Percentiles rank a stretch among this genome's conserved stretches.
These are phyloP conservation scores for Thraustochytrium striatum DNA, from an alignment of 352 stramenopile genomes.

Conservation along the genomic window DNA sequence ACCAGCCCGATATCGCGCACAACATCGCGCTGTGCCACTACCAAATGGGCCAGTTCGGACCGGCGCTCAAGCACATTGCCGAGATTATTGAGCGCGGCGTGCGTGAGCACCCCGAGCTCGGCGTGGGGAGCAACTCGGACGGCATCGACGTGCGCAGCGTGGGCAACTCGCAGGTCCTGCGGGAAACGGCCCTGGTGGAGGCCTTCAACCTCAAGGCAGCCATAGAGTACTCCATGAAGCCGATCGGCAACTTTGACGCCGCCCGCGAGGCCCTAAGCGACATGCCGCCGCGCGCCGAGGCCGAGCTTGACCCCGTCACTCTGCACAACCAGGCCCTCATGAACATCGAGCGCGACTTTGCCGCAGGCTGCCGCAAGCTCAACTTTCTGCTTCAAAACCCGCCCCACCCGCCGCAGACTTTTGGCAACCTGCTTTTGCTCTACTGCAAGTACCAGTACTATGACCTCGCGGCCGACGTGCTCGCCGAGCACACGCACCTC, in stretches of 20 bases:
- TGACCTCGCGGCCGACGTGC: constrained; percentile 86
- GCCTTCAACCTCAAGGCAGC: constrained; percentile 91
- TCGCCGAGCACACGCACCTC: constrained; percentile 88
- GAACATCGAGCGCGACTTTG: constrained; percentile 87
- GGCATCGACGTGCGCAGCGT: constrained; percentile 70
- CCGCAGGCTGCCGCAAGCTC: constrained; percentile 86
- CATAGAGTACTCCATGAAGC: constrained; percentile 89
- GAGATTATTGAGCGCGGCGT: constrained; percentile 87
- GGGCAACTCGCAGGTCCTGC: constrained; percentile 81
- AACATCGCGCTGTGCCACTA: constrained; percentile 93
- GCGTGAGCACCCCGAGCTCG: constrained; percentile 83
- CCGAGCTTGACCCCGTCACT: constrained; percentile 87
- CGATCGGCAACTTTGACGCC: constrained; percentile 60
- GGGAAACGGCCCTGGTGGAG: constrained; percentile 85
- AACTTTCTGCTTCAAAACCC: constrained; percentile 88
- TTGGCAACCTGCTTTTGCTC: constrained; percentile 86
- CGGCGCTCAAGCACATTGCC: constrained; percentile 80
- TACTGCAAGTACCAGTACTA: constrained; percentile 91
- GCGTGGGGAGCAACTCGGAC: constrained; percentile 75
- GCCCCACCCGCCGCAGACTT: constrained; percentile 88
- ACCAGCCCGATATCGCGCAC: constrained; percentile 85
- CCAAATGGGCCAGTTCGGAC: constrained; percentile 72
- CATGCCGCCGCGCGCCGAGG: constrained; percentile 79
- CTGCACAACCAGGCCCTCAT: constrained; percentile 81
- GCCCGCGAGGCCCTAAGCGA: constrained; percentile 82